Percentiles rank a stretch among this genome's conserved stretches.
Conservation (phyloP, 1,284 basidiomycete species). For the Irpex sp. region DNA sequence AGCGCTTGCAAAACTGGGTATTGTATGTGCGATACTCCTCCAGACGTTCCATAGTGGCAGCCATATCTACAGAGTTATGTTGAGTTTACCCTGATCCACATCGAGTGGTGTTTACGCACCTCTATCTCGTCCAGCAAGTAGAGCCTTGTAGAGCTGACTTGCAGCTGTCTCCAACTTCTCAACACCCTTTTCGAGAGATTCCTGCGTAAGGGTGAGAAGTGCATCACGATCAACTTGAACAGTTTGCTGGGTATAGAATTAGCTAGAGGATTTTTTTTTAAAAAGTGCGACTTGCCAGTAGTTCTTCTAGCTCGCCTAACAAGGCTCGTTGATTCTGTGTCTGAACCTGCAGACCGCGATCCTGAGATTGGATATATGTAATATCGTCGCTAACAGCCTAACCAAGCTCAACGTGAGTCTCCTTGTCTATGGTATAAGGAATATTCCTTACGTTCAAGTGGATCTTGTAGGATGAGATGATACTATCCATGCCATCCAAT, state of each 20-base stretch:
- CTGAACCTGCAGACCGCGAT: constrained; percentile 95
- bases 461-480: constrained; percentile 89
- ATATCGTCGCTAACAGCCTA: constrained; percentile 95
- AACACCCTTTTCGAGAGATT: constrained; percentile 84
- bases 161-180: constrained; percentile 80
- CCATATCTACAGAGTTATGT: constrained; percentile 64
- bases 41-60: constrained; percentile 89
- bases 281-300: constrained; percentile 56
- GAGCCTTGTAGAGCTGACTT: constrained; percentile 90
- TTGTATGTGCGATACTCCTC: constrained; percentile 89
- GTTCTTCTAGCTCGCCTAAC: constrained; percentile 77
- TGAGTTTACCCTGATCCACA: neutral
- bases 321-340: constrained; percentile 92
- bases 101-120: constrained; percentile 39
- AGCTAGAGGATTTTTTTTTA: constrained; percentile 4
- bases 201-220: constrained; percentile 78
- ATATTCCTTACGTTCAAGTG: constrained; percentile 76
- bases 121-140: constrained; percentile 87
- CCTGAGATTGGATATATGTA: constrained; percentile 93
- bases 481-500: constrained; percentile 82
- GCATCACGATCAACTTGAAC: constrained; percentile 85
- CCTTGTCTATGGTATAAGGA: neutral
- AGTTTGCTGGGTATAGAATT: constrained; percentile 64
- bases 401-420: constrained; percentile 8
- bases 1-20: constrained; percentile 85